Conservation (phyloP, 139 green algal genomes). For the Chlorella sorokiniana region DNA sequence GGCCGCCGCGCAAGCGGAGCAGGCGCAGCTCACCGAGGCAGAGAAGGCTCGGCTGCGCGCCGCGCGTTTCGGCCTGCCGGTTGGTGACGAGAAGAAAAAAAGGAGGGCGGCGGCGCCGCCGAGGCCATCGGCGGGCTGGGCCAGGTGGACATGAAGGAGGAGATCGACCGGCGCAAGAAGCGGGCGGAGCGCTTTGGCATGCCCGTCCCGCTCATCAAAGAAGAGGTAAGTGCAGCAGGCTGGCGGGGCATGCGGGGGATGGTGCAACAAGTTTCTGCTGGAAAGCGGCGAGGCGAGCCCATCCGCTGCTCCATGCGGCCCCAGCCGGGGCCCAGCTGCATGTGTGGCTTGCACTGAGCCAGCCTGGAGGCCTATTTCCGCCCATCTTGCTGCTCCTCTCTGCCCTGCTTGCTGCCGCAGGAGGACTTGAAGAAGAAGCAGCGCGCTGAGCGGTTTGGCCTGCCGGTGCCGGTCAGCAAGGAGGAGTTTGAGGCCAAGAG, state of each 20-base stretch:
- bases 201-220: slow-evolving; percentile 35
- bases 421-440: slow-evolving; percentile 38
- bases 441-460: slow-evolving; percentile 36
- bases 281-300: too few relatives aligned
- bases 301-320: too few relatives aligned
- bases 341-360: not conserved
- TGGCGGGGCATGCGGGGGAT: too few relatives aligned
- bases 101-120: not conserved
- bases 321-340: too few relatives aligned
- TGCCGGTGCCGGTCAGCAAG: slow-evolving; percentile 10
- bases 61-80: slow-evolving; percentile 34
- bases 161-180: slow-evolving; percentile 49
- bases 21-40: slow-evolving; percentile 25
- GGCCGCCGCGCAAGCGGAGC: not conserved
- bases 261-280: too few relatives aligned
- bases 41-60: slow-evolving; percentile 36
- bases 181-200: slow-evolving; percentile 50
- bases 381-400: not conserved
- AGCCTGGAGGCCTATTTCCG: not conserved
- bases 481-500: slow-evolving; percentile 38
- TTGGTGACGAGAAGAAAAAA: not conserved
- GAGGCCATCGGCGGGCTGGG: slow-evolving; percentile 36
- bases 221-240: slow-evolving; percentile 14
- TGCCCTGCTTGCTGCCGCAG: not conserved
- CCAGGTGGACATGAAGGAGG: slow-evolving; percentile 36